These are phyloP conservation scores for Gautieria morchelliformis DNA, from an alignment of 768 basidiomycete genomes.

Conservation along the genomic window DNA sequence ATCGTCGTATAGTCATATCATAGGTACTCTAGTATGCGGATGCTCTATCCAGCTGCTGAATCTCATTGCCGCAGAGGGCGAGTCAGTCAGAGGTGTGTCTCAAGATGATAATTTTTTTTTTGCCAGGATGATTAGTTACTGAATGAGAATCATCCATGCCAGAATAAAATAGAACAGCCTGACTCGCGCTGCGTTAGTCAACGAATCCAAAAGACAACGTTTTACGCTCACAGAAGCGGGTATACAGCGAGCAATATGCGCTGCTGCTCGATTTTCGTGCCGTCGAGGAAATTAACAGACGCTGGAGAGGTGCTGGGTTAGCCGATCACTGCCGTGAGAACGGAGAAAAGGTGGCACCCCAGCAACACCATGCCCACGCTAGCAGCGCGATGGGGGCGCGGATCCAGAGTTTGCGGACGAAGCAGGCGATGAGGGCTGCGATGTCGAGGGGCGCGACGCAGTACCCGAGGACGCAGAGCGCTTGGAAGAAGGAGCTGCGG, in stretches of 20 bases:
- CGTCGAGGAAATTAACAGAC: slow-evolving; percentile 90
- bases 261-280: slow-evolving; percentile 87
- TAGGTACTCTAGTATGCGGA: not conserved
- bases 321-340: no score
- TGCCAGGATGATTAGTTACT: slow-evolving; percentile 29
- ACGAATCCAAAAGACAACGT: slow-evolving; percentile 10
- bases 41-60: not conserved
- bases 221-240: slow-evolving; percentile 74
- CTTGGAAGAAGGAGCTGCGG: slow-evolving; percentile 87
- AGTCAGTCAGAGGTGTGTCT: no score
- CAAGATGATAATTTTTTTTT: no score
- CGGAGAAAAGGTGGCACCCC: slow-evolving; percentile 51
- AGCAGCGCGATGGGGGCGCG: slow-evolving; percentile 77
- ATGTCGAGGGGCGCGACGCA: slow-evolving; percentile 90
- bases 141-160: slow-evolving; percentile 96
- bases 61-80: no score
- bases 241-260: slow-evolving; percentile 90
- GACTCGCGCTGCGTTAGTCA: not conserved
- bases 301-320: no score
- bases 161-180: slow-evolving; percentile 91
- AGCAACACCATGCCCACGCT: slow-evolving; percentile 94
- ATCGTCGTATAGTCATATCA: not conserved
- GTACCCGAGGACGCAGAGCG: slow-evolving; percentile 88
- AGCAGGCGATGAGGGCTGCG: slow-evolving; percentile 79
- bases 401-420: slow-evolving; percentile 78